Evolutionary conservation across 306 rosid genomes (phyloP), one percentile per base, ranked within the genome.

Genomic region (Lathyrus aphaca): DNA sequence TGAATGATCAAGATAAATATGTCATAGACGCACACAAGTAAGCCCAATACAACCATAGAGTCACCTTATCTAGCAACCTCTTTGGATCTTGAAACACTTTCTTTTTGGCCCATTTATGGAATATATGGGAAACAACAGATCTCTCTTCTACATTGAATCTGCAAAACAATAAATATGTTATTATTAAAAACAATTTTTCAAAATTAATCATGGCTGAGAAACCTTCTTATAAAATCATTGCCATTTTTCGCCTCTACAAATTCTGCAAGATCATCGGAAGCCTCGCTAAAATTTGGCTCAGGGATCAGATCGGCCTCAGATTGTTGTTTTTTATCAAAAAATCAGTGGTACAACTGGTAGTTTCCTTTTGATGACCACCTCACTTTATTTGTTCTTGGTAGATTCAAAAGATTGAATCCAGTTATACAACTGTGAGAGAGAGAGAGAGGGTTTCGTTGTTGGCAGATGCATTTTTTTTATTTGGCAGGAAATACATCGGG

Each of bases 91-190:
- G 94, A 87, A 93, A 93, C 71, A 96, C 98, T 86, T 84, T 86
- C 82, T 86, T 93, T 79, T 87, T 93, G 55, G 98, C 94, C 97
- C 98, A 93, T 67, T 90, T 88, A 80, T 88, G 92, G 75, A 93
- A 93, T 78, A 93, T 50, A 45, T 90, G 94, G 46, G 98, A 90
- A 68, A 93, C 77, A 68, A 82, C 69, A 69, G 94, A 83, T 82
- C 97, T 88, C 21, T 88, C 87, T 44, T 93, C 94, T 17, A 88
- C 91, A 67, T 67, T 18, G 70, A 93, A 93, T 82, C 98, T 93
- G 77, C 43, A 68, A 78, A 56, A 39, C 10, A 74, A 69, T 49
- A 74, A 30, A 66, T 21, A 79, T 39, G 51, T 38, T 8, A 50
- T 55, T 18, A 44, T 30, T 66, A 29, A 64, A 64, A 63, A 43